phyloP scores from a whole-genome alignment of 768 basidiomycete species.

The Boletus insuetus region DNA sequence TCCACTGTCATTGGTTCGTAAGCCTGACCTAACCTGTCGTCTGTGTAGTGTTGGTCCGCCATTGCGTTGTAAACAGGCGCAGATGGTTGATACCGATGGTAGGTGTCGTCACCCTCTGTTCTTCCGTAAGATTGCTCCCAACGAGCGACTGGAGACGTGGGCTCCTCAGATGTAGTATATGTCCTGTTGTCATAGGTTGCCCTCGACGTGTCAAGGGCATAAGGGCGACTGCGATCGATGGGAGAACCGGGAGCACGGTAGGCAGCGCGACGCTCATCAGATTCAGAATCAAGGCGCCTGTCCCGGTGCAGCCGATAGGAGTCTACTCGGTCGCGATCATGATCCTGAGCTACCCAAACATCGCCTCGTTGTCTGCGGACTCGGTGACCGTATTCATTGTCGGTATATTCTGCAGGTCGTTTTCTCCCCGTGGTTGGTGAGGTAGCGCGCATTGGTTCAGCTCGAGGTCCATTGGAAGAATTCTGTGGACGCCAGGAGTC shows the following conservation, averaged over 20 bases:
- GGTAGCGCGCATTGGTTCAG: constrained; percentile 15
- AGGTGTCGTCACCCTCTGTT: constrained; percentile 13
- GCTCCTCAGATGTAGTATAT: background rate
- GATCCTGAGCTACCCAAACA: constrained; percentile 15
- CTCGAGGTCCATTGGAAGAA: constrained; percentile 10
- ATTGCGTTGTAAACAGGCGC: background rate
- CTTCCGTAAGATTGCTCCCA: constrained; percentile 12
- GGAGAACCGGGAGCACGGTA: constrained; percentile 6
- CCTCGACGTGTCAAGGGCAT: constrained; percentile 8
- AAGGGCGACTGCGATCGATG: constrained; percentile 1
- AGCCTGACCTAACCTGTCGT: constrained; percentile 6
- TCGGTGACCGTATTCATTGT: constrained; percentile 21
- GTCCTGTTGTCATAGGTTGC: constrained; percentile 7
- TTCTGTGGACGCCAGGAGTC: constrained; percentile 9
- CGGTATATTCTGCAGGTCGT: constrained; percentile 17
- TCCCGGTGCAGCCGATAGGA: constrained; percentile 9
- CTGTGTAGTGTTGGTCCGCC: constrained; percentile 4
- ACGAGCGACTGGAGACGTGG: background rate
- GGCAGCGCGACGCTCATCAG: constrained; percentile 10
- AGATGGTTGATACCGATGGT: constrained; percentile 9
- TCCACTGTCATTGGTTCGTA: constrained; percentile 16
- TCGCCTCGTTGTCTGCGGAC: constrained; percentile 25
- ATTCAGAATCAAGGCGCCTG: constrained; percentile 10
- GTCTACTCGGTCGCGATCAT: constrained; percentile 4
- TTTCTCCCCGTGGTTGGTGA: constrained; percentile 20